Evolutionary conservation across 352 stramenopile genomes (phyloP).

Genomic region (Globisporangium cystogenes): DNA sequence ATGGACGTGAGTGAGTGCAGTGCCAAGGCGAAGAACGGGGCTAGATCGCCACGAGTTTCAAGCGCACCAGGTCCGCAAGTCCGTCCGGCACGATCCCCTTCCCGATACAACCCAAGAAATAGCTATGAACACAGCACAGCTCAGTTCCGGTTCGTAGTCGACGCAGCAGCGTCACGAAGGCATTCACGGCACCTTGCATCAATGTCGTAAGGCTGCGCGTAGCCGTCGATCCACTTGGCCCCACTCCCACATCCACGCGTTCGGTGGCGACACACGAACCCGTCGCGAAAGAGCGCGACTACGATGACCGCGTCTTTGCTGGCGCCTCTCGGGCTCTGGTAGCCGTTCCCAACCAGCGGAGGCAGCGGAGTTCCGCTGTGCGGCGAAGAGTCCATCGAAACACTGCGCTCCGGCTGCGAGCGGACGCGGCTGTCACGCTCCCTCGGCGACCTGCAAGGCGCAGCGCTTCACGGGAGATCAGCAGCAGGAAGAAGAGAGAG

Average conservation of each 20-base stretch:
- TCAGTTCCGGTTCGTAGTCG: not conserved
- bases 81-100: slow-evolving; percentile 46
- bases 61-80: slow-evolving; percentile 45
- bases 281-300: slow-evolving; percentile 56
- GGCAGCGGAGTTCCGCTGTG: not conserved
- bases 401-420: too few relatives aligned
- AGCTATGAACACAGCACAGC: slow-evolving; percentile 17
- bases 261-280: slow-evolving; percentile 62
- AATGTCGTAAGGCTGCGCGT: slow-evolving; percentile 65
- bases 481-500: too few relatives aligned
- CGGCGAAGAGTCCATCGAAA: not conserved
- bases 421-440: too few relatives aligned
- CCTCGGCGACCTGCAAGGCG: too few relatives aligned
- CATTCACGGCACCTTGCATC: slow-evolving; percentile 56
- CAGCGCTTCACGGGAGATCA: too few relatives aligned
- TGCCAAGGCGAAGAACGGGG: not conserved
- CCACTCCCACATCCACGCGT: slow-evolving; percentile 19
- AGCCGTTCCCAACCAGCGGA: not conserved
- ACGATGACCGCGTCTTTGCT: slow-evolving; percentile 19
- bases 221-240: slow-evolving; percentile 51
- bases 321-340: not conserved
- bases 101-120: slow-evolving; percentile 59
- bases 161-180: not conserved
- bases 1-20: not conserved
- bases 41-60: not conserved